A percentile compares a stretch with the other conserved stretches of the same genome.
Conservation (phyloP, 139 green algal species). For the Micractinium sp. region DNA sequence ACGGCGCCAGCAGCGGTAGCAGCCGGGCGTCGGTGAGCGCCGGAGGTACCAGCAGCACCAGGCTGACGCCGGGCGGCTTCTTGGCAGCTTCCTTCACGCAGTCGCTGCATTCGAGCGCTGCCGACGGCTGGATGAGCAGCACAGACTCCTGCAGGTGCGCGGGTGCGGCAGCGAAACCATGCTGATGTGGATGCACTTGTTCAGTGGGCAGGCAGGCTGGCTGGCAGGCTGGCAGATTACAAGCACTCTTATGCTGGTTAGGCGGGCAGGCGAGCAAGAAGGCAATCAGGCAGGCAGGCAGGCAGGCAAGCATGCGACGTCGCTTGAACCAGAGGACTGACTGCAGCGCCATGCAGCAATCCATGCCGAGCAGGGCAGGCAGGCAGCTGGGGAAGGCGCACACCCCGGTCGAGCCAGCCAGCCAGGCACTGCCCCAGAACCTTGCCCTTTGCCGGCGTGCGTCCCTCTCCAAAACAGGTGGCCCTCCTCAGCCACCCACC, state of each 20-base stretch:
- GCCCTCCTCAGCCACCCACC: too few relatives aligned
- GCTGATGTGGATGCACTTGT: not conserved
- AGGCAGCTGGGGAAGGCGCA: not conserved
- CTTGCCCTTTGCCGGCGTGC: not conserved
- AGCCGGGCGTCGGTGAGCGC: not conserved
- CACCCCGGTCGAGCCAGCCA: not conserved
- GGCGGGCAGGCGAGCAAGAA: too few relatives aligned
- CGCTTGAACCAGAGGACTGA: not conserved
- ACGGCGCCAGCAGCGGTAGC: conserved; percentile 26
- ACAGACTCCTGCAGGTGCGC: conserved; percentile 5
- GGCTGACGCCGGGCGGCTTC: not conserved
- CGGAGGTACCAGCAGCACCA: not conserved
- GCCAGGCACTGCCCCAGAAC: too few relatives aligned
- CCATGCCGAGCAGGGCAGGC: too few relatives aligned
- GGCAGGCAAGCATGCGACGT: not conserved
- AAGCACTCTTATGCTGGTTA: too few relatives aligned
- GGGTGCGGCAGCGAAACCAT: too few relatives aligned
- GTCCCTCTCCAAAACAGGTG: too few relatives aligned
- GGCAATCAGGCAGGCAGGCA: too few relatives aligned
- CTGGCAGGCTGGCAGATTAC: not conserved
- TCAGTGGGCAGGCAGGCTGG: too few relatives aligned
- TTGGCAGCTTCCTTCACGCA: not conserved
- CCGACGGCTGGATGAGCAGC: conserved; percentile 17
- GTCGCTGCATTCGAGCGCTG: not conserved
- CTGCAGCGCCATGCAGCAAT: not conserved